Evolutionary conservation across 164 flowering plant genomes (phyloP), one percentile per base, ranked within the genome.

Genomic region (Aristolochia fimbriata): DNA sequence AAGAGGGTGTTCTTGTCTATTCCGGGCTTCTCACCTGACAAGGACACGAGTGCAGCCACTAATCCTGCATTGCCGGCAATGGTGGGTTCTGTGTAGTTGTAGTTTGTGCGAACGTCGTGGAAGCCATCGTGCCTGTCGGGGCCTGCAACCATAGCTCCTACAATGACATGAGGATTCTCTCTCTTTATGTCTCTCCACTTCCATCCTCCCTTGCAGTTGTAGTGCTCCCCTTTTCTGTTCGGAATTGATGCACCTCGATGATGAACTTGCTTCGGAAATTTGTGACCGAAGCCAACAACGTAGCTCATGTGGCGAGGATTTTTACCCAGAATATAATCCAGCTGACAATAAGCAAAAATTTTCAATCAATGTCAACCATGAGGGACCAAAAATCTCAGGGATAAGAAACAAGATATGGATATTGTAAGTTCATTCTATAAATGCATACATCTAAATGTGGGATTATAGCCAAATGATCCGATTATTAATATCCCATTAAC

Each of bases 141-240:
- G 27, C 98, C 98, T 7, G 93, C 97, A 63, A 92, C 98, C 98
- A 92, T 87, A 53, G 98, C 98, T 62, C 98, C 98, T 16, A 78
- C 80, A 17, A 92, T 15, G 17, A 86, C 82, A 66, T 92, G 87
- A 7, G 96, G 96, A 62, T 92, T 86, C n/a, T 96, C 80, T 69
- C 77, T 87, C 22, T 63, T 21, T 7, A 71, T 65, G 78, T 89
- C 95, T 75, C 96, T 87, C 96, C 94, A 92, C 61, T 83, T 87
- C 94, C 94, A 85, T 63, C 98, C 98, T 65, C 97, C 97, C 73
- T 83, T 89, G 55, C 98, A 92, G 70, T 70, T 84, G 45, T 89
- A 89, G 63, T 64, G 82, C 53, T 83, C 51, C 65, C 83, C 86
- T 78, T 84, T 27, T 5, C 5, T 82, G 76, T 90, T 86, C 1